Conservation (phyloP, 805 yeast genomes). For the Lipomyces sp. region DNA sequence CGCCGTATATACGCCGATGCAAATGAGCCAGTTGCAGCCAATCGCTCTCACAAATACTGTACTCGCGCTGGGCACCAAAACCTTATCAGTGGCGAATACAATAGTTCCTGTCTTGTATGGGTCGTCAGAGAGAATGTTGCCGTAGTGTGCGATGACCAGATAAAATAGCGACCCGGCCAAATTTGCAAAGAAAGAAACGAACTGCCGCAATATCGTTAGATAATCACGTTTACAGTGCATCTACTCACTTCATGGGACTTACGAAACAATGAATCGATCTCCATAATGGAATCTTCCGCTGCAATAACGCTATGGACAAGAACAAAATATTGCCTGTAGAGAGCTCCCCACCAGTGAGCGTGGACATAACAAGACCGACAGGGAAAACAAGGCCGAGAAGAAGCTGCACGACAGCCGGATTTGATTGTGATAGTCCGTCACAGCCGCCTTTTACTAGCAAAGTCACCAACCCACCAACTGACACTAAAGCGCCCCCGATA, state of each 20-base stretch:
- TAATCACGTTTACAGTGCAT: background rate
- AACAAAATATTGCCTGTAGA: constrained; percentile 37
- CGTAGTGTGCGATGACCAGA: constrained; percentile 34
- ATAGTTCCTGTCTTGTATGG: constrained; percentile 33
- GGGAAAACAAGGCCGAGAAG: constrained; percentile 37
- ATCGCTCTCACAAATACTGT: constrained; percentile 44
- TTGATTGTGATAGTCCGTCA: constrained; percentile 25
- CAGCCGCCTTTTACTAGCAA: constrained; percentile 37
- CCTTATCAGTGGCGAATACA: constrained; percentile 31
- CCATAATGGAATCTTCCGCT: constrained; percentile 32
- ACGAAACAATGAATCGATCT: constrained; percentile 31
- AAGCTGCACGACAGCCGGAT: constrained; percentile 33
- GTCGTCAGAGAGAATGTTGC: constrained; percentile 29
- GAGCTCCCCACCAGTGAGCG: constrained; percentile 36
- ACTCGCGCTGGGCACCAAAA: constrained; percentile 20
- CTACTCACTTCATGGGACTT: background rate
- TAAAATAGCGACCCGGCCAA: constrained; percentile 35
- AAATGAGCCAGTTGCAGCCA: constrained; percentile 79
- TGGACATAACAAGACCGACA: constrained; percentile 35
- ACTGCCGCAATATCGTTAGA: constrained; percentile 6
- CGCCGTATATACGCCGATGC: constrained; percentile 75
- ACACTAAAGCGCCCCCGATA: constrained; percentile 36
- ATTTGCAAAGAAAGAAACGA: constrained; percentile 33
- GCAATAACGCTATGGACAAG: constrained; percentile 28
- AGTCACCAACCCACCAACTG: constrained; percentile 37